Evolutionary conservation across 176 grass and related monocot genomes (phyloP), one percentile per base, ranked within the genome.

Genomic region (Paspalum vaginatum): DNA sequence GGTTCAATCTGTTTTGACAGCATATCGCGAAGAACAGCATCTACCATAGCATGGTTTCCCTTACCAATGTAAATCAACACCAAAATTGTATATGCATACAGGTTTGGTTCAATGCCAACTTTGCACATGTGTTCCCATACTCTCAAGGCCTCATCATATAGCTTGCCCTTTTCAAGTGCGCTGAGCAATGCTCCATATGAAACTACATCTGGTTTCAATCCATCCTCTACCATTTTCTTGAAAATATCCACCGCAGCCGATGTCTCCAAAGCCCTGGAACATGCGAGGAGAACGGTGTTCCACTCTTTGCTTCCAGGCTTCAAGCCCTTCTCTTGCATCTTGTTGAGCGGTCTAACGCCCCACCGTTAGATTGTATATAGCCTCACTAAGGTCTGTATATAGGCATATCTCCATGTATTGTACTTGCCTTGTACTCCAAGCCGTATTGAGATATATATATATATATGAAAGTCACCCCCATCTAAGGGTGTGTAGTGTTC

Each of bases 61-160:
- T 87, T 89, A 44, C 87, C 88, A 54, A 86, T 90, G 84, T 89
- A 89, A 83, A 98, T 74, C 2, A 92, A 93, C 5, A 68, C 90
- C 71, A 98, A 69, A 14, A 91, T 93, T 54, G 92, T 98, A 48
- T 95, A 98, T 12, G 95, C 88, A 51, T 98, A 57, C 44, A 95
- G 38, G 89, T 98, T 98, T 7, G 92, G 95, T 10, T 88, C 81
- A 59, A 93, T 64, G 56, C 88, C 90, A 15, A 95, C 71, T 59
- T 87, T 95, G 87, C 74, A 60, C 95, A 98, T 98, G 70, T 98
- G 92, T 17, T 85, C 81, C 95, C 95, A 98, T 5, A 91, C 95
- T 61, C 66, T 68, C 5, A 92, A 56, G 7, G 86, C 90, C 65
- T 95, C 92, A 14, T 95, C 95, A 54, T 93, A 95, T 6, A 98